Evolutionary conservation across 768 basidiomycete genomes (phyloP), one percentile per base, ranked within the genome.

Genomic region (Russula lepida): DNA sequence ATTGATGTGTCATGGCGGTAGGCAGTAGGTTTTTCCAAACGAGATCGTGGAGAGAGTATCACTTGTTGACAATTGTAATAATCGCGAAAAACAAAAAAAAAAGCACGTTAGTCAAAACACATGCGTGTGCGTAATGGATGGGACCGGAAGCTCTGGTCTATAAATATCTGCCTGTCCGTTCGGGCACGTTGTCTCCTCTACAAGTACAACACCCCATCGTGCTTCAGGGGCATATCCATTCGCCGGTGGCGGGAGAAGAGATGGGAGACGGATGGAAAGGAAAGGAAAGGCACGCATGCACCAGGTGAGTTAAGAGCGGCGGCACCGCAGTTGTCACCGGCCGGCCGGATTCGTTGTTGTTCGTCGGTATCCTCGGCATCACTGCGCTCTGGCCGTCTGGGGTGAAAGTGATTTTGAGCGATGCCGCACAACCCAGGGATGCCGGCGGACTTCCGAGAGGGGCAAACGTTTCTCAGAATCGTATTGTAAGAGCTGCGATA

Each of bases 401-500:
- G 35, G n/a, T 9, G 57, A 54, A 9, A 60, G 47, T 6, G 23
- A 74, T 67, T 62, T 66, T 49, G 57, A 13, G 21, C 66, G 64
- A 50, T 65, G 43, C 5, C 64, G 56, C 15, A 62, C 71, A 4
- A 66, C 33, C 79, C 81, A 82, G 6, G 80, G 79, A 64, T 81
- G 80, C 2, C 62, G 64, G 21, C 75, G 67, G 23, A 80, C 80
- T 15, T 79, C 74, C 7, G 68, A 60, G 15, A 82, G 69, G 0
- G 81, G 73, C 19, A 82, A 60, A 27, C 81, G 74, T n/a, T 77
- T 72, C 53, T 77, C 72, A 0, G 80, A 59, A 13, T 67, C 58
- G 63, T 71, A 84, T 71, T 83, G 86, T 15, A 98, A 81, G 17
- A 98, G 82, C 95, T 98, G 65, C 32, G 17, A 65, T 28, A n/a